Base-by-base conservation (phyloP, 2,329 filamentous ascomycete species). In the Diaporthe destruens region DNA sequence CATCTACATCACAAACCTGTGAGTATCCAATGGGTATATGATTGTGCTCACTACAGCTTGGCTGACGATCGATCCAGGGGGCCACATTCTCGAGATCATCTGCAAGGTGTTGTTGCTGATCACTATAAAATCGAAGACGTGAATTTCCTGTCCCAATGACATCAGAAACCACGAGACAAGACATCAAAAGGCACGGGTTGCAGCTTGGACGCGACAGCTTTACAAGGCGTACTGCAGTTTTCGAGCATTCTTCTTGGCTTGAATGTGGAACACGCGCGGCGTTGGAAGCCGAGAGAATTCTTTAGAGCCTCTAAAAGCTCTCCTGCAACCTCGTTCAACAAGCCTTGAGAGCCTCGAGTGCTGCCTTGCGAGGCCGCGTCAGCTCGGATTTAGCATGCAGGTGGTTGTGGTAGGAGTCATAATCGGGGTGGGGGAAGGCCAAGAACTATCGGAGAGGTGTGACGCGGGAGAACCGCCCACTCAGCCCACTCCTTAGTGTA, bases 1-100 rank as follows among this genome's bases (percentile, higher is more conserved):
- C 81, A 88, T 93, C 42, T 96, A 96, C 80, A 94, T 97, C 76
- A 97, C 94, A 23, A 97, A 98, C 77, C 82, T 95, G 89, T 93
- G 84, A 86, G 90, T 87, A 8, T 29, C 29, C 3, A 42, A 23
- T 5, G 18, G 7, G 29, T 16, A 11, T 0, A 29, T 23, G 36
- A 25, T 44, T 7, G 32, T n/a, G 16, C 23, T 56, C n/a, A n/a
- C 23, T 12, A 32, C 12, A 39, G 49, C 14, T 34, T 3, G 23
- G 39, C 72, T 74, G 36, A 74, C 55, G 16, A 8, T 36, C 12
- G 11, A 32, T 18, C 69, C 54, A 80, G 78, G 61, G 82, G 81
- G 7, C 80, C 82, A 25, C 80, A 83, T 66, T 79, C 77, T 25
- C 74, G 75, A 54, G 76, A 78, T 47, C 76, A 79, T 49, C 76